Conservation (phyloP, 1,284 basidiomycete species). For the Gomphus sp. region DNA sequence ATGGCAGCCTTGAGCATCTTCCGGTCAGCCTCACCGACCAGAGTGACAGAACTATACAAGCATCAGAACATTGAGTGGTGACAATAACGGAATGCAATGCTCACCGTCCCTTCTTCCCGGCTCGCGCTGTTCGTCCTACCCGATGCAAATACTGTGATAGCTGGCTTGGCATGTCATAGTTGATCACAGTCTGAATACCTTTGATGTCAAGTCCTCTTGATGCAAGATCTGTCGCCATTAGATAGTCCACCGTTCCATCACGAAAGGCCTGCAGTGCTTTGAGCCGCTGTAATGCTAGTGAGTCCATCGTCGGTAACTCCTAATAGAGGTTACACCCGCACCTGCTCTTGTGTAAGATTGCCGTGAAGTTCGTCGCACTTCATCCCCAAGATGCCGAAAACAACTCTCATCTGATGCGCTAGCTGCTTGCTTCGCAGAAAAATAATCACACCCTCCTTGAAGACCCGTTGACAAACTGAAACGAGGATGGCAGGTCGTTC, state of each 20-base stretch:
- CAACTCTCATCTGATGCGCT: slow-evolving; percentile 92
- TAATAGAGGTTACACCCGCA: slow-evolving; percentile 23
- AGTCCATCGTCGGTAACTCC: slow-evolving; percentile 11
- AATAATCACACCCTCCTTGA: slow-evolving; percentile 79
- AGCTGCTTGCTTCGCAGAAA: slow-evolving; percentile 96
- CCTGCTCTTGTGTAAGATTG: slow-evolving; percentile 92
- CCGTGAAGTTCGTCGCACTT: slow-evolving; percentile 91
- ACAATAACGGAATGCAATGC: slow-evolving; percentile 19
- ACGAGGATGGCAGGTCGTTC: slow-evolving; percentile 81
- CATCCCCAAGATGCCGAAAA: slow-evolving; percentile 85
- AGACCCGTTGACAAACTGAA: slow-evolving; percentile 80
- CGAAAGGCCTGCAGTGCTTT: slow-evolving; percentile 82
- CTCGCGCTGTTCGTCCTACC: slow-evolving; percentile 93
- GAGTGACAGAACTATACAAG: slow-evolving; percentile 73
- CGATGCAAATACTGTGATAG: slow-evolving; percentile 93
- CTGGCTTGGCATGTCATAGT: slow-evolving; percentile 96
- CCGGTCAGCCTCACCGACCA: slow-evolving; percentile 93
- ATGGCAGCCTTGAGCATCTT: slow-evolving; percentile 96
- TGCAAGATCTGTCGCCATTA: slow-evolving; percentile 94
- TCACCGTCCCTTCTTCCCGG: slow-evolving; percentile 84
- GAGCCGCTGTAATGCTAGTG: slow-evolving; percentile 54
- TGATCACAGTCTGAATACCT: slow-evolving; percentile 95
- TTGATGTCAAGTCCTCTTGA: slow-evolving; percentile 96
- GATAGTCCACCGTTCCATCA: slow-evolving; percentile 76
- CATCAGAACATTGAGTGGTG: neutral